A percentile compares a stretch with the other conserved stretches of the same genome.
Conservation (phyloP, 768 basidiomycete genomes). For the Multifurca ochricompacta region DNA sequence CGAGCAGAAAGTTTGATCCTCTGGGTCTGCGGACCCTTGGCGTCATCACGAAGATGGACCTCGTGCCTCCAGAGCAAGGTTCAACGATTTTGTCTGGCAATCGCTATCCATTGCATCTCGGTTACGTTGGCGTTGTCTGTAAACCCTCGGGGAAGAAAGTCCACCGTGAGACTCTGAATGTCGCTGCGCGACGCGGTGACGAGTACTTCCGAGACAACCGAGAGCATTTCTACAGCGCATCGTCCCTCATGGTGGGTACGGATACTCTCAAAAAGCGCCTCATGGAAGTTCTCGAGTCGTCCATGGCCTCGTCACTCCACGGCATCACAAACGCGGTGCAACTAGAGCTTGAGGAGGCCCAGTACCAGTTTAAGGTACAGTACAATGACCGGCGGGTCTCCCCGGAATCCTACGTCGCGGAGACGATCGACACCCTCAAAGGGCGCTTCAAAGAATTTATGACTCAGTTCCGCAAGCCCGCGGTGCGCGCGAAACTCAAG, state of each 20-base stretch:
- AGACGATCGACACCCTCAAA: slow-evolving; percentile 92
- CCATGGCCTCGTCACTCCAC: slow-evolving; percentile 93
- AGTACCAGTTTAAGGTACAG: slow-evolving; percentile 98
- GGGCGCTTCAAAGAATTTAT: slow-evolving; percentile 81
- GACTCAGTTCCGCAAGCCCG: slow-evolving; percentile 77
- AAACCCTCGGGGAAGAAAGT: slow-evolving; percentile 60
- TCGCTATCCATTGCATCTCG: slow-evolving; percentile 93
- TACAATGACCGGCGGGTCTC: slow-evolving; percentile 94
- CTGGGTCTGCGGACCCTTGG: slow-evolving; percentile 93
- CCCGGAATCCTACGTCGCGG: slow-evolving; percentile 95
- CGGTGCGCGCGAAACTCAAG: slow-evolving; percentile 84
- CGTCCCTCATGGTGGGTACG: slow-evolving; percentile 82
- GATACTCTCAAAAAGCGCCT: slow-evolving; percentile 81
- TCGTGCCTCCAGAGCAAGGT: slow-evolving; percentile 81
- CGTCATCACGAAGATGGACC: slow-evolving; percentile 98
- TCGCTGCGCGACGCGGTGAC: slow-evolving; percentile 50
- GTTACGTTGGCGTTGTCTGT: slow-evolving; percentile 94
- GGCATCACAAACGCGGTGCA: slow-evolving; percentile 97
- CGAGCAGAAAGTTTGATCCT: slow-evolving; percentile 91
- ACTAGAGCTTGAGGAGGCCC: slow-evolving; percentile 92
- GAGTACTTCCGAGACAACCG: slow-evolving; percentile 61
- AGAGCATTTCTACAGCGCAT: slow-evolving; percentile 52
- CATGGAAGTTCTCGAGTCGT: slow-evolving; percentile 96
- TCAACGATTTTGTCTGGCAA: slow-evolving; percentile 77
- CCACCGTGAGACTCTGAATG: slow-evolving; percentile 40